Evolutionary conservation across 2,329 filamentous ascomycete genomes (phyloP).

Genomic region (Penicillium sp.): DNA sequence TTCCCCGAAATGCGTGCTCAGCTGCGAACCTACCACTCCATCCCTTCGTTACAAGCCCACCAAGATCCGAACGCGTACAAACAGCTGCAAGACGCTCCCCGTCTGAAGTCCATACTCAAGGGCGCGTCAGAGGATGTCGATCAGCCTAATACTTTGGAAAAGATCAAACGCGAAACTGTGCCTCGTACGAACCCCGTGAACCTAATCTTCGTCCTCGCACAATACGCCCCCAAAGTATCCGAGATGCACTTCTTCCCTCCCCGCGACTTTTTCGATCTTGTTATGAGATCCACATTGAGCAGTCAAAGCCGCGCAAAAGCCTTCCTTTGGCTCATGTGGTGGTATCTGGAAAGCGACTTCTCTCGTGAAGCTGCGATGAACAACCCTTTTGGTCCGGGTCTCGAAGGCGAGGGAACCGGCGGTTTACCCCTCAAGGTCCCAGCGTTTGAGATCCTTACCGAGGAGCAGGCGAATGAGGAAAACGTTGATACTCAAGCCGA

Average conservation of each 20-base stretch:
- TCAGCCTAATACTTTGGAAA: conserved; percentile 82
- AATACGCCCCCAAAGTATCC: conserved; percentile 87
- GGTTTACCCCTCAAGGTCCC: conserved; percentile 55
- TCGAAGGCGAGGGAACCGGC: conserved; percentile 48
- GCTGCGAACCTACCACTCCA: conserved; percentile 95
- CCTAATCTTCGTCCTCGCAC: conserved; percentile 91
- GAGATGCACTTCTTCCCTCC: conserved; percentile 86
- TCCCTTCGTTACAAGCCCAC: conserved; percentile 91
- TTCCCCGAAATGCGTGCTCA: conserved; percentile 99
- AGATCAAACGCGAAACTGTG: conserved; percentile 70
- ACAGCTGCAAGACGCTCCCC: conserved; percentile 92
- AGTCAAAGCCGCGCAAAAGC: conserved; percentile 83
- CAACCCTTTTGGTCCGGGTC: conserved; percentile 79
- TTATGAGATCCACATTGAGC: conserved; percentile 85
- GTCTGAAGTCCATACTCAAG: conserved; percentile 95
- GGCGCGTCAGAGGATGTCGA: conserved; percentile 89
- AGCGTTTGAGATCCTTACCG: conserved; percentile 52
- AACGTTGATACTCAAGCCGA: conserved; percentile 57
- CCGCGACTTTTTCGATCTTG: conserved; percentile 92
- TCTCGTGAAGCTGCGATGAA: conserved; percentile 82
- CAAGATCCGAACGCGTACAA: conserved; percentile 97
- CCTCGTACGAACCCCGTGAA: conserved; percentile 97
- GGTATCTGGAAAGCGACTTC: conserved; percentile 96
- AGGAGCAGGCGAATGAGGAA: conserved; percentile 55
- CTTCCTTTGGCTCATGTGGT: conserved; percentile 99